Conservation (phyloP, 179 eudicot genomes). For the Kewa caespitosa region DNA sequence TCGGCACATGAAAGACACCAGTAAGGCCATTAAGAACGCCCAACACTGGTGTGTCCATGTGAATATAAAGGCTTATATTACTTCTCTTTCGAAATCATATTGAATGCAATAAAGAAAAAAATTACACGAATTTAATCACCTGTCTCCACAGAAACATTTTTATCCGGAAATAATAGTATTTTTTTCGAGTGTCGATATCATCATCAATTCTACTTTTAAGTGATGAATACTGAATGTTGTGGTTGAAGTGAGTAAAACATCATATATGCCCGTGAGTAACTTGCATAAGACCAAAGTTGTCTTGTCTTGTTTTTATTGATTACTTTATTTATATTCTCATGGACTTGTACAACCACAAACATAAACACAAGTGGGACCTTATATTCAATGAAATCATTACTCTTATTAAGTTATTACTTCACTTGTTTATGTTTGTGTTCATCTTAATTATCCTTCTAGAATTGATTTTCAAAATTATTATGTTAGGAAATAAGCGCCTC, state of each 20-base stretch:
- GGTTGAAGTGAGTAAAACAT: not conserved
- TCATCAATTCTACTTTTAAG: not conserved
- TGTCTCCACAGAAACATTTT: not conserved
- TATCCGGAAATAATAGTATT: not conserved
- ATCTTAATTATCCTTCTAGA: too few species aligned
- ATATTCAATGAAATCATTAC: too few species aligned
- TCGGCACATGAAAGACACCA: conserved; percentile 30
- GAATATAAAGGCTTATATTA: conserved; percentile 22
- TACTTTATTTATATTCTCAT: not conserved
- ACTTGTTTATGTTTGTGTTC: too few species aligned
- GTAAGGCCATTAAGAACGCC: conserved; percentile 6
- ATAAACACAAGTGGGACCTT: not conserved
- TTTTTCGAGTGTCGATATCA: not conserved
- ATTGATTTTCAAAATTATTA: too few species aligned
- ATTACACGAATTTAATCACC: conserved; percentile 14
- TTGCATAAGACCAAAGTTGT: not conserved
- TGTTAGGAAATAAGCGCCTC: too few species aligned
- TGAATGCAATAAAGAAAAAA: not conserved
- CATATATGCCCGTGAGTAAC: not conserved
- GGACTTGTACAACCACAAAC: not conserved
- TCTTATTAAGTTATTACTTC: too few species aligned
- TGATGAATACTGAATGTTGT: not conserved
- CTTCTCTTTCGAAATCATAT: conserved; percentile 7
- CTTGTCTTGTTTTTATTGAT: not conserved
- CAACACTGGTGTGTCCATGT: conserved; percentile 24